Percentiles rank a stretch among this genome's conserved stretches.
Conservation (phyloP, 202 grass and related monocot genomes). For the Panicum virgatum region DNA sequence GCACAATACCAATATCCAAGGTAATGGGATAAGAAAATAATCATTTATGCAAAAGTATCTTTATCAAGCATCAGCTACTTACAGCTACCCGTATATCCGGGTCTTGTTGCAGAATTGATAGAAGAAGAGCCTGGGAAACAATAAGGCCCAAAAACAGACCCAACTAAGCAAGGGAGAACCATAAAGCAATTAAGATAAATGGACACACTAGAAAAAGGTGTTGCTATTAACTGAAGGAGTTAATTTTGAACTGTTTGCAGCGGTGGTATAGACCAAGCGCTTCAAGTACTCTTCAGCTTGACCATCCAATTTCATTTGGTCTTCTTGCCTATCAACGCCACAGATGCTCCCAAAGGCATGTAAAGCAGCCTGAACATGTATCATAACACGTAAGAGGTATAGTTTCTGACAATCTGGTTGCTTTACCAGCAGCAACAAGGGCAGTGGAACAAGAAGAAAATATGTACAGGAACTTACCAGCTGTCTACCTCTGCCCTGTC, state of each 20-base stretch:
- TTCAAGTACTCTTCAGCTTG: conserved; percentile 67
- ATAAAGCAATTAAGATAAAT: conserved; percentile 25
- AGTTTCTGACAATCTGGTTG: conserved; percentile 9
- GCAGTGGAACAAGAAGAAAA: conserved; percentile 5
- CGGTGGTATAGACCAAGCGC: conserved; percentile 61
- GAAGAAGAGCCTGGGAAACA: conserved; percentile 66
- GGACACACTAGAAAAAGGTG: conserved; percentile 21
- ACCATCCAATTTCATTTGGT: conserved; percentile 56
- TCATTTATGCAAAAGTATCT: conserved; percentile 8
- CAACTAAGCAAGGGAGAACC: neutral
- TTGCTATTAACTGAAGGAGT: conserved; percentile 66
- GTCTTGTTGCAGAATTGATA: conserved; percentile 77
- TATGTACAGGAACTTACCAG: conserved; percentile 53
- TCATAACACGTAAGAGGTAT: neutral
- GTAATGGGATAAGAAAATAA: neutral
- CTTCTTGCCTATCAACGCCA: conserved; percentile 66
- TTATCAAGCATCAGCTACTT: conserved; percentile 40
- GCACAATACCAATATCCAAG: neutral
- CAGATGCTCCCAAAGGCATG: conserved; percentile 91
- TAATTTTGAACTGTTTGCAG: conserved; percentile 77
- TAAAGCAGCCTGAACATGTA: conserved; percentile 69
- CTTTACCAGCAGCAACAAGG: neutral
- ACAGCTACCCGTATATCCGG: conserved; percentile 82
- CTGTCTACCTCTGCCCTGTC: conserved; percentile 78
- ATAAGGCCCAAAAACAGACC: neutral